Conservation (phyloP, 805 yeast species). For the Barnettozyma siamensis region DNA sequence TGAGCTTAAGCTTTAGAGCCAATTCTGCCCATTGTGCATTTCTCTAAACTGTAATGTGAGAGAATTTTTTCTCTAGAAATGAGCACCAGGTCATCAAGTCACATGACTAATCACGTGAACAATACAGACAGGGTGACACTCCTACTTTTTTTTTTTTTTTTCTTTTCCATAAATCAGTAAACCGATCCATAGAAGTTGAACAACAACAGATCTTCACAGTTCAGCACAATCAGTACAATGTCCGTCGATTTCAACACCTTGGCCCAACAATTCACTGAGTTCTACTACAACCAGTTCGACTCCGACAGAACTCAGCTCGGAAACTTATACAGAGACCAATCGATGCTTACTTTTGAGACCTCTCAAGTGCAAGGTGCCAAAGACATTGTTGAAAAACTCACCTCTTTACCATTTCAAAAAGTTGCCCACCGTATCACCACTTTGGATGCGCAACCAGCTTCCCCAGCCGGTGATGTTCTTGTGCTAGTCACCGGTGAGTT, state of each 20-base stretch:
- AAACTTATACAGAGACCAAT: conserved; percentile 90
- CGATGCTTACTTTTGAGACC: conserved; percentile 96
- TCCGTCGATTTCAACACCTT: conserved; percentile 40
- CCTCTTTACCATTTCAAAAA: conserved; percentile 83
- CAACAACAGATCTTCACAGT: background rate
- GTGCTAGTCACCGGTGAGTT: conserved; percentile 98
- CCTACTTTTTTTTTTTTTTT: no score
- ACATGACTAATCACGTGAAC: no score
- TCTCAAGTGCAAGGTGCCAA: conserved; percentile 92
- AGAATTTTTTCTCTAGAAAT: no score
- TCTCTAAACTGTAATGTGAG: no score
- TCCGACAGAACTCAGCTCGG: conserved; percentile 88
- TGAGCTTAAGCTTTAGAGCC: no score
- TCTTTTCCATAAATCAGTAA: background rate
- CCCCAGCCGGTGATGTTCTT: conserved; percentile 85
- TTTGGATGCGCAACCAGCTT: conserved; percentile 96
- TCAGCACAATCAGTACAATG: conserved; percentile 1
- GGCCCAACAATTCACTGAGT: conserved; percentile 81
- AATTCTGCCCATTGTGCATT: no score
- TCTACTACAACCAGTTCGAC: conserved; percentile 94
- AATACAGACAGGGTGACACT: no score
- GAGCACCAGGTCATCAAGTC: no score
- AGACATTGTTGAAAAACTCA: conserved; percentile 87
- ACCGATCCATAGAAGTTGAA: background rate
- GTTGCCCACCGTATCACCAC: conserved; percentile 93